Evolutionary conservation across 2,329 filamentous ascomycete species (phyloP).

Genomic region (Escovopsis sp.): DNA sequence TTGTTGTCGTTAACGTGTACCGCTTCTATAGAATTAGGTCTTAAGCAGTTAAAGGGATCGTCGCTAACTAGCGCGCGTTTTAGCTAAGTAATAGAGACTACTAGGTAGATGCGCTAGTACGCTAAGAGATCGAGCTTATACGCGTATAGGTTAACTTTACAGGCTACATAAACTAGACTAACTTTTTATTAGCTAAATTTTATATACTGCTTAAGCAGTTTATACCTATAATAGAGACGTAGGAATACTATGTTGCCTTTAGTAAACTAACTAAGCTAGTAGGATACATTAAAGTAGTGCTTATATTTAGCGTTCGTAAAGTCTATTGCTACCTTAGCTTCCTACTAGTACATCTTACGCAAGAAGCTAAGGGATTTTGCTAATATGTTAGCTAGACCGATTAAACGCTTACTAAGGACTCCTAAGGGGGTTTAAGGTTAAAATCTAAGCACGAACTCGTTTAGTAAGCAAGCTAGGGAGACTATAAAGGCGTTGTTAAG

Average conservation of each 20-base stretch:
- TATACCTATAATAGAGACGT: not conserved
- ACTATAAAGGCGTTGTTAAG: not conserved
- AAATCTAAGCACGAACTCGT: not conserved
- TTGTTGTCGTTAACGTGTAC: not conserved
- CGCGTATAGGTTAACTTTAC: not conserved
- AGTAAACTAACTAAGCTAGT: not conserved
- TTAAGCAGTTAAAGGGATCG: not conserved
- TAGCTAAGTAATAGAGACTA: not conserved
- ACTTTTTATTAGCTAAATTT: not conserved
- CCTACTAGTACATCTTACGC: not conserved
- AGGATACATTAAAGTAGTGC: not conserved
- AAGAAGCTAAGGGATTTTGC: not conserved
- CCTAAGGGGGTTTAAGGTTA: not conserved
- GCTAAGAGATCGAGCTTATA: not conserved
- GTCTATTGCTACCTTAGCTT: not conserved
- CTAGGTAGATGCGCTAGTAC: not conserved
- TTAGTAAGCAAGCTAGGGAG: not conserved
- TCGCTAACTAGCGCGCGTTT: not conserved
- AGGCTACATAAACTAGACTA: not conserved
- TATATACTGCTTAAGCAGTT: not conserved
- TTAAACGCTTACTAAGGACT: not conserved
- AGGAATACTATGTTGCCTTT: not conserved
- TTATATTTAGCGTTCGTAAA: not conserved
- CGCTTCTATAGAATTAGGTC: not conserved
- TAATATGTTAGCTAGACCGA: not conserved